A percentile compares a stretch with the other conserved stretches of the same genome.
Evolutionary conservation across 78 protist species (phyloP).

Genomic region (Guillardia theta): DNA sequence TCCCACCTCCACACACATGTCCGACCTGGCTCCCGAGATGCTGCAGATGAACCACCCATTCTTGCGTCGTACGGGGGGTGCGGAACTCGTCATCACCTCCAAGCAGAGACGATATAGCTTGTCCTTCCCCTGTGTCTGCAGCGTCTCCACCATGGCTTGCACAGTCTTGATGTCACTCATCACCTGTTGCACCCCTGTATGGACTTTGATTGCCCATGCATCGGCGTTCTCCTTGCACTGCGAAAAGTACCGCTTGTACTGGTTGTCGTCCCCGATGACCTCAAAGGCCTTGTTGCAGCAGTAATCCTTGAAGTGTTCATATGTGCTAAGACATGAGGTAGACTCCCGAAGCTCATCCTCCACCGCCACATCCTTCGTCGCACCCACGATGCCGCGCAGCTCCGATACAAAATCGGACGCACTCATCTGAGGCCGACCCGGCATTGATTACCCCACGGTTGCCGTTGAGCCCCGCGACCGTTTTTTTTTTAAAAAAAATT

Average conservation of each 20-base stretch:
- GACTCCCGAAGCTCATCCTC: too few species aligned
- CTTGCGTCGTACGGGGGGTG: not conserved
- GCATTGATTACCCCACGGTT: too few species aligned
- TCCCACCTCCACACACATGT: not conserved
- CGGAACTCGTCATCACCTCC: not conserved
- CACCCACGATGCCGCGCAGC: too few species aligned
- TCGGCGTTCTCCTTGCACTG: not conserved
- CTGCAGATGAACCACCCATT: not conserved
- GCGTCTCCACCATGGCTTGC: not conserved
- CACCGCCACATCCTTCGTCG: too few species aligned
- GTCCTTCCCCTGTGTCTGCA: not conserved
- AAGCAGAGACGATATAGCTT: not conserved
- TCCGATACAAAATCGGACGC: too few species aligned
- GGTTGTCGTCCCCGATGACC: not conserved
- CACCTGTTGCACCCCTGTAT: not conserved
- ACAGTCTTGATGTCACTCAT: not conserved
- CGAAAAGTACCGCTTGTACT: not conserved
- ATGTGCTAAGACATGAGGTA: too few species aligned
- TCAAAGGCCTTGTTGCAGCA: not conserved
- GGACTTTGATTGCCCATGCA: not conserved
- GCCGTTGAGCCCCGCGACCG: too few species aligned
- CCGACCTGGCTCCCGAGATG: not conserved
- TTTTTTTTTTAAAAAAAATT: too few species aligned
- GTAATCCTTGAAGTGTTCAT: not conserved
- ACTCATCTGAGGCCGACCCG: too few species aligned